Evolutionary conservation across 345 rosid genomes (phyloP).

Genomic region (Populus alba): DNA sequence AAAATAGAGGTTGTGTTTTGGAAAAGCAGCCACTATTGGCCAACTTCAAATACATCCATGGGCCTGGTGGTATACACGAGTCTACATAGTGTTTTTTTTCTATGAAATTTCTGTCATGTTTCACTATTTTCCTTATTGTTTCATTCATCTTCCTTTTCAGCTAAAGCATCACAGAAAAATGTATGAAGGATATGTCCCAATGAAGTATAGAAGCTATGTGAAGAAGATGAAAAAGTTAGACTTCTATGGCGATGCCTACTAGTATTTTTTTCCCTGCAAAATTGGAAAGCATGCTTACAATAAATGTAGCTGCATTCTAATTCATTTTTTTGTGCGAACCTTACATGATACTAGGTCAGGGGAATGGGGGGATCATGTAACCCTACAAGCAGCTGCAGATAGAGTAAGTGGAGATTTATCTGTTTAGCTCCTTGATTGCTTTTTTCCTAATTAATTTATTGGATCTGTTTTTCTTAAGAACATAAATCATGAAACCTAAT

Average conservation of each 20-base stretch:
- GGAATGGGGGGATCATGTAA: constrained; percentile 98
- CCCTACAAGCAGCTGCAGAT: constrained; percentile 97
- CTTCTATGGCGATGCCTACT: constrained; percentile 30
- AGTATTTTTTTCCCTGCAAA: constrained; percentile 12
- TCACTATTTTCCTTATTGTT: background rate
- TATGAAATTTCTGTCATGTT: background rate
- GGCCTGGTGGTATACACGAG: background rate
- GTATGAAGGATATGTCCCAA: constrained; percentile 82
- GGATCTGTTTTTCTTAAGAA: background rate
- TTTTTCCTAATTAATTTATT: background rate
- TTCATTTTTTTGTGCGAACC: constrained; percentile 24
- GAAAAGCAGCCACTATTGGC: background rate
- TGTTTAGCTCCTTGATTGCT: background rate
- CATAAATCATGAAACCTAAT: background rate
- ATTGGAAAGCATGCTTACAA: constrained; percentile 7
- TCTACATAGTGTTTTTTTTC: background rate
- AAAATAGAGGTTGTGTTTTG: background rate
- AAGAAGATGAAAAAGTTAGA: constrained; percentile 87
- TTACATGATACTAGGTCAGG: constrained; percentile 48
- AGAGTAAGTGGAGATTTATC: constrained; percentile 51
- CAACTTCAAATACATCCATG: background rate
- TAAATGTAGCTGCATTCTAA: constrained; percentile 11
- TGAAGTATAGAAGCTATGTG: constrained; percentile 77
- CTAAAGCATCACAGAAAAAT: constrained; percentile 64
- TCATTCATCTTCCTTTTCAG: constrained; percentile 40